Evolutionary conservation across 257 asterid species (phyloP), one percentile per base, ranked within the genome.

Genomic region (Gentiana straminea): DNA sequence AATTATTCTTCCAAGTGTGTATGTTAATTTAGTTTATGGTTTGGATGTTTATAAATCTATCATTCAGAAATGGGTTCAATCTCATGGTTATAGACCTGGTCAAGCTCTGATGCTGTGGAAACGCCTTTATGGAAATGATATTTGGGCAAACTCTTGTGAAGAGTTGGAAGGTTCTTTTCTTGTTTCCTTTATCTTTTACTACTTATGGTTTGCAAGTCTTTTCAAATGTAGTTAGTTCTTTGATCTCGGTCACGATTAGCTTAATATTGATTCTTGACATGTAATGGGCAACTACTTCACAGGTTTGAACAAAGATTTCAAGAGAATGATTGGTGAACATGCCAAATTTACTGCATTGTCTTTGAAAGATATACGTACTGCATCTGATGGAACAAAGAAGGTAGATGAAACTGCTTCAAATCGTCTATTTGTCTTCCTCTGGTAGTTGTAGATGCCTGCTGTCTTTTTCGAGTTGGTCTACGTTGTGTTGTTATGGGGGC

Each of bases 101-200:
- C 97, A 92, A 79, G 97, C 98, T 57, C 53, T 92, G 81, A 92
- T 92, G 97, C 54, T 92, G 55, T 88, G 98, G 98, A 92, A 84
- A 72, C 84, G 89, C 68, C 78, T 90, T 7, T 90, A 90, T 49
- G 81, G 92, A 49, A 68, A 86, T 65, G 80, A 83, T 68, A 69
- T 76, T 35, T 90, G 95, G 98, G 98, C 94, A 60, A 76, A 68
- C 15, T 54, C 69, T 69, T 12, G 32, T 39, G 96, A 82, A 58
- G 96, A 90, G 64, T 64, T 86, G 49, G 79, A 86, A 86, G 96
- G 98, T 86, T 49, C 5, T 62, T 54, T 36, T 49, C 55, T 15
- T 39, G 24, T 58, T 37, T 46, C 15, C 6, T 2, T 55, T n/a
- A 3, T 35, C 12, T 12, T 48, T 4, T 45, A 3, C 9, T 46